Evolutionary conservation across 352 stramenopile genomes (phyloP).

Genomic region (Plasmopara viticola): DNA sequence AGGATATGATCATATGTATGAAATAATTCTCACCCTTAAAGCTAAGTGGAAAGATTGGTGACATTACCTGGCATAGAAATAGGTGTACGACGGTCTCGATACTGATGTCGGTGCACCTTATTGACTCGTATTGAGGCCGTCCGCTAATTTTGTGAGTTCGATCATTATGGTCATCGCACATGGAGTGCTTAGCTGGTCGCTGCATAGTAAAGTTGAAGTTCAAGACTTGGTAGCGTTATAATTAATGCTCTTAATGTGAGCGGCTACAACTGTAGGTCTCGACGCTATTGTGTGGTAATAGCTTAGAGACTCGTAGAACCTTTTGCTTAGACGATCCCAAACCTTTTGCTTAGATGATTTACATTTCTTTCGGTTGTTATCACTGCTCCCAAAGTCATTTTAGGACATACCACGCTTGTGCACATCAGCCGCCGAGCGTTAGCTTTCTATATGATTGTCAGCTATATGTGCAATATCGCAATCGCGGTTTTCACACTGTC

Average conservation of each 20-base stretch:
- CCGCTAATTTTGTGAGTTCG: slow-evolving; percentile 69
- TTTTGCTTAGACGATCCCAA: too few species aligned
- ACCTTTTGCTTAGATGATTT: background rate
- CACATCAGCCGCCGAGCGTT: slow-evolving; percentile 80
- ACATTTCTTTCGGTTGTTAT: background rate
- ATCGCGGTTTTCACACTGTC: slow-evolving; percentile 73
- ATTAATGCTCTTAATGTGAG: slow-evolving; percentile 71
- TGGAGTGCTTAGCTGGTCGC: slow-evolving; percentile 51
- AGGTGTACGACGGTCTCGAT: too few species aligned
- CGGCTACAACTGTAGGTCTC: slow-evolving; percentile 79
- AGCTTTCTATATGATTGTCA: slow-evolving; percentile 77
- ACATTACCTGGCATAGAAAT: too few species aligned
- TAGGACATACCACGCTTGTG: slow-evolving; percentile 85
- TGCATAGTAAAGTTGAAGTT: slow-evolving; percentile 39
- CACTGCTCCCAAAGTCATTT: slow-evolving; percentile 48
- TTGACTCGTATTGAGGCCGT: slow-evolving; percentile 69
- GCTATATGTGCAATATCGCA: slow-evolving; percentile 83
- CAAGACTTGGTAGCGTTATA: slow-evolving; percentile 66
- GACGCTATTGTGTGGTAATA: slow-evolving; percentile 73
- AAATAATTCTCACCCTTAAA: too few species aligned
- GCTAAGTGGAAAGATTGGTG: too few species aligned
- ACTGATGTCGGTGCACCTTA: slow-evolving; percentile 53
- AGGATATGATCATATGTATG: too few species aligned
- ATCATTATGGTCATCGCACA: slow-evolving; percentile 69
- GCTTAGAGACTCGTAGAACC: background rate